phyloP scores from a whole-genome alignment of 2,329 filamentous ascomycete species.

The Exserohilum rostratum region DNA sequence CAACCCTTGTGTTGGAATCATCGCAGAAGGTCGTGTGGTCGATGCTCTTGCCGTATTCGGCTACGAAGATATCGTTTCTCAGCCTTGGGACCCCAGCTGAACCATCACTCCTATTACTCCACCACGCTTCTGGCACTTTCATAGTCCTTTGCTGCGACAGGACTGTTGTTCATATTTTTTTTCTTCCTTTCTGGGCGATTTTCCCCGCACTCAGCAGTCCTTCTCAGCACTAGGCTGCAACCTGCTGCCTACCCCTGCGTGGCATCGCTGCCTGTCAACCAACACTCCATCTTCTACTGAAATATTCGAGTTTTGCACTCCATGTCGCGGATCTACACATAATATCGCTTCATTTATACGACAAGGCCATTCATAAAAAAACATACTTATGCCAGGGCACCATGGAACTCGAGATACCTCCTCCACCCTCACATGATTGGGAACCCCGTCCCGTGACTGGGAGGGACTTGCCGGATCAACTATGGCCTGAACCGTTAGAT shows the following conservation, averaged over 20 bases:
- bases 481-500: conserved; percentile 35
- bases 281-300: no score
- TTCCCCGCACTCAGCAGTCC: no score
- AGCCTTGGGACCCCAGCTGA: background rate
- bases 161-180: no score
- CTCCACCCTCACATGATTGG: background rate
- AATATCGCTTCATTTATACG: background rate
- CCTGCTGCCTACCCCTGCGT: no score
- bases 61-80: background rate
- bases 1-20: no score
- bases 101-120: background rate
- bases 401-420: background rate
- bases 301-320: no score
- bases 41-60: background rate
- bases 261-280: no score
- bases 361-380: background rate
- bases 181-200: no score
- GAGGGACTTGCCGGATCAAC: background rate
- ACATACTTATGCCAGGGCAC: background rate
- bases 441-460: background rate
- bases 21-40: background rate
- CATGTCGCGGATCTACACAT: background rate
- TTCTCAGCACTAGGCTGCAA: no score
- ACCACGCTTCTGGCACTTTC: background rate
- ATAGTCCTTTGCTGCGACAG: no score